Conservation (phyloP, 495 filamentous ascomycete genomes). For the Venustampulla echinocandica region DNA sequence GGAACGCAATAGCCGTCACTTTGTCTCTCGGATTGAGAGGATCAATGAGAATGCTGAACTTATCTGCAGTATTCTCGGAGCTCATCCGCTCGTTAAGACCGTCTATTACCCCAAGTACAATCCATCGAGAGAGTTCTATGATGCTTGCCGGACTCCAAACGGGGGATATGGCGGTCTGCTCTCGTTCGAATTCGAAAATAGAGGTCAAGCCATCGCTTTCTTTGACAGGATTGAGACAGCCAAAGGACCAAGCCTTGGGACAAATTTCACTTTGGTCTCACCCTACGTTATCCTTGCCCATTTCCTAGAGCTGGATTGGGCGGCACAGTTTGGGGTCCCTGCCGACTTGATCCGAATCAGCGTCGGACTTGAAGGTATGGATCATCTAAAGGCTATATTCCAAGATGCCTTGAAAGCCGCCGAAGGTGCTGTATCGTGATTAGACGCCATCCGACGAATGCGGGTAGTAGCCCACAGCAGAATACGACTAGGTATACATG, state of each 20-base stretch:
- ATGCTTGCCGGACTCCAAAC: conserved; percentile 59
- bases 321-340: conserved; percentile 67
- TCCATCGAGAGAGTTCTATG: conserved; percentile 61
- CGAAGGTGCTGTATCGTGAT: conserved; percentile 22
- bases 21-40: conserved; percentile 69
- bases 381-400: conserved; percentile 47
- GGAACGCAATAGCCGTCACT: conserved; percentile 93
- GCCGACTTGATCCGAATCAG: conserved; percentile 74
- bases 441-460: no score
- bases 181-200: conserved; percentile 66
- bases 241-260: conserved; percentile 92
- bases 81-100: conserved; percentile 55
- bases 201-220: conserved; percentile 66
- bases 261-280: conserved; percentile 86
- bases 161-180: conserved; percentile 91
- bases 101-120: conserved; percentile 83
- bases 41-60: conserved; percentile 83
- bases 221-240: conserved; percentile 79
- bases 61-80: conserved; percentile 58
- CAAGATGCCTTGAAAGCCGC: conserved; percentile 39
- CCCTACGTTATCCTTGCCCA: conserved; percentile 91
- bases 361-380: conserved; percentile 76
- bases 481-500: no score
- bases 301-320: conserved; percentile 88
- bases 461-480: no score